A percentile compares a stretch with the other conserved stretches of the same genome.
Evolutionary conservation across 106 monocot genomes (phyloP).

Genomic region (Allium fistulosum): DNA sequence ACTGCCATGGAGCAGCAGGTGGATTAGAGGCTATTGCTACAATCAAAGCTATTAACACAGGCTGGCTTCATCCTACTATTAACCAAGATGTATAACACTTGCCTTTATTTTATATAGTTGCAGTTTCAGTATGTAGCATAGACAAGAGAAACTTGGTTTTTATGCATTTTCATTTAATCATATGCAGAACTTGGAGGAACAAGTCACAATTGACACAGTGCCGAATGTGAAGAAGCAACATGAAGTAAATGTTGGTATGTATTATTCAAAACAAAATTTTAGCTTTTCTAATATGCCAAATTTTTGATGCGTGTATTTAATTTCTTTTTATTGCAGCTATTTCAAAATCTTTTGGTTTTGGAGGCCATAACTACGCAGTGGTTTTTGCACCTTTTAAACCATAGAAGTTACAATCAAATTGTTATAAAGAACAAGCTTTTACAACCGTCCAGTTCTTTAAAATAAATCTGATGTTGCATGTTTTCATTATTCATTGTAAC

Average conservation of each 20-base stretch:
- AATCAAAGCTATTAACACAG: constrained; percentile 19
- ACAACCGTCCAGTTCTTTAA: too few relatives aligned
- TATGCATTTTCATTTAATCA: not conserved
- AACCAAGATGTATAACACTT: constrained; percentile 12
- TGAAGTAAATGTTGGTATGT: constrained; percentile 41
- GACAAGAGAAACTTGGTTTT: too few relatives aligned
- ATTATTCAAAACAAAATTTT: not conserved
- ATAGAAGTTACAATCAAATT: constrained; percentile 5
- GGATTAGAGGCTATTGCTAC: constrained; percentile 95
- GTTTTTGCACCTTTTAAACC: constrained; percentile 63
- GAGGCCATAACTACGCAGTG: constrained; percentile 64
- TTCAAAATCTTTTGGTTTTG: constrained; percentile 66
- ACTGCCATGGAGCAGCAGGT: constrained; percentile 88
- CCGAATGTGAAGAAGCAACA: constrained; percentile 27
- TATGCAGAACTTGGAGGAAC: constrained; percentile 31
- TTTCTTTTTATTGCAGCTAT: constrained; percentile 22
- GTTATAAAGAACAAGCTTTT: not conserved
- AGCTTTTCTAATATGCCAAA: not conserved
- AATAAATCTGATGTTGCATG: too few relatives aligned
- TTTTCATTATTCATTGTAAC: too few relatives aligned
- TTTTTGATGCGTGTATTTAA: not conserved
- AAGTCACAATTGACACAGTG: constrained; percentile 33
- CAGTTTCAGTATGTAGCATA: too few relatives aligned
- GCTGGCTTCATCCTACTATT: constrained; percentile 22
- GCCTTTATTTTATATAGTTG: too few relatives aligned